A percentile compares a stretch with the other conserved stretches of the same genome.
Evolutionary conservation across 257 asterid genomes (phyloP).

Genomic region (Handroanthus guayacan): DNA sequence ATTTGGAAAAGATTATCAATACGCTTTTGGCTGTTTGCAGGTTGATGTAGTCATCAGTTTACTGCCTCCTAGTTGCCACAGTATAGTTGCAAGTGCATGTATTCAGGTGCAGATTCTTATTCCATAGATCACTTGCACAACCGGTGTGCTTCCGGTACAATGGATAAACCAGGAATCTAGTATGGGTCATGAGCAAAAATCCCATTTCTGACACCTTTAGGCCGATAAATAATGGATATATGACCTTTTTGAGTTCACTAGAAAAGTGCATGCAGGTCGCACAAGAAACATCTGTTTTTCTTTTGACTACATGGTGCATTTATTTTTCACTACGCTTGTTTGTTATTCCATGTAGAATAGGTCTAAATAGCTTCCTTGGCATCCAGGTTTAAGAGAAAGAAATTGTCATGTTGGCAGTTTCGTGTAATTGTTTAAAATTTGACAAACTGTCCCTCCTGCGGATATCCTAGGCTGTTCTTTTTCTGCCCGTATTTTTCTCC

Average conservation of each 20-base stretch:
- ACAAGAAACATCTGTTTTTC: neutral
- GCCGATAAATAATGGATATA: too few relatives aligned
- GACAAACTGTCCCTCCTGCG: neutral
- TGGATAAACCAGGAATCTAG: slow-evolving; percentile 13
- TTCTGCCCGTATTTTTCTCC: too few relatives aligned
- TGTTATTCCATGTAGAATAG: slow-evolving; percentile 4
- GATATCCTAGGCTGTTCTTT: too few relatives aligned
- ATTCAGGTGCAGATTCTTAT: slow-evolving; percentile 64
- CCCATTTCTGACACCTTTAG: neutral
- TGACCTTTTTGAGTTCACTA: neutral
- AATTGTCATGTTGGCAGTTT: neutral
- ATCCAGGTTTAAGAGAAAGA: slow-evolving; percentile 7
- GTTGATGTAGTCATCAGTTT: slow-evolving; percentile 91
- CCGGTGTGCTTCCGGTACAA: neutral
- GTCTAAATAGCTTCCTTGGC: neutral
- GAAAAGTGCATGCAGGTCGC: neutral
- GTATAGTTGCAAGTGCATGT: slow-evolving; percentile 74
- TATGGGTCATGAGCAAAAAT: neutral
- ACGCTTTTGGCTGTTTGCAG: slow-evolving; percentile 52
- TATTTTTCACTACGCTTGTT: neutral
- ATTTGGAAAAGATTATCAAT: slow-evolving; percentile 22
- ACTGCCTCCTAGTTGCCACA: slow-evolving; percentile 92
- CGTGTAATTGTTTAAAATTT: neutral
- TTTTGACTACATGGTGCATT: neutral
- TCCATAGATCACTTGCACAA: slow-evolving; percentile 8